These are phyloP conservation scores for Hemerocallis citrina DNA, from an alignment of 106 monocot genomes.

Conservation along the genomic window DNA sequence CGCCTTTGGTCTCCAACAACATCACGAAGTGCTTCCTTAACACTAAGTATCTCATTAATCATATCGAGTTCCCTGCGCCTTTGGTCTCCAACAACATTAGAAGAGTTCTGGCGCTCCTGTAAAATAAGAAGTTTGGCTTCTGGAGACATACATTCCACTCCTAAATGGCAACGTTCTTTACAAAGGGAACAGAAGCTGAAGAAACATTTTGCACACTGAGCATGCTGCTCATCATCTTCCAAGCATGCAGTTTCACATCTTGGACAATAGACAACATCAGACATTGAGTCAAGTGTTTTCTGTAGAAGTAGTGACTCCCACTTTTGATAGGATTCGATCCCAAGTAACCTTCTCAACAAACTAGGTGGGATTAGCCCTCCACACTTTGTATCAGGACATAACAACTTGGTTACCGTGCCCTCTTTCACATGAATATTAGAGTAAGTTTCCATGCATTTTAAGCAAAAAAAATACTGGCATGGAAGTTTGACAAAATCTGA, in stretches of 20 bases:
- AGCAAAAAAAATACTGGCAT: slow-evolving; percentile 80
- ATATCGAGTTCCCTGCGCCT: no score
- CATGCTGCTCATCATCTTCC: slow-evolving; percentile 82
- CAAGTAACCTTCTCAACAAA: slow-evolving; percentile 57
- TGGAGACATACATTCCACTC: slow-evolving; percentile 47
- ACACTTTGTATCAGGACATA: slow-evolving; percentile 71
- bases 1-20: slow-evolving; percentile 91
- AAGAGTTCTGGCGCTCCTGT: no score
- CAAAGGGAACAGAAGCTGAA: slow-evolving; percentile 95
- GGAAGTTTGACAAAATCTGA: slow-evolving; percentile 59
- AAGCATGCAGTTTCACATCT: slow-evolving; percentile 85
- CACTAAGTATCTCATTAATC: no score
- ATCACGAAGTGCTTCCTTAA: no score
- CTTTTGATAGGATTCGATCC: slow-evolving; percentile 43
- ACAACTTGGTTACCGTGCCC: slow-evolving; percentile 71
- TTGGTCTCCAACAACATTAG: no score
- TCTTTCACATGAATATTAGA: slow-evolving; percentile 71
- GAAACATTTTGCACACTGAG: slow-evolving; percentile 74
- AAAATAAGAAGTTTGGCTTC: slow-evolving; percentile 60
- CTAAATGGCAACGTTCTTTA: slow-evolving; percentile 65
- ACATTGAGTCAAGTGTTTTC: slow-evolving; percentile 71
- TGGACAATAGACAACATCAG: slow-evolving; percentile 86
- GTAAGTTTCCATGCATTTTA: slow-evolving; percentile 85
- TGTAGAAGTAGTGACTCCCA: slow-evolving; percentile 70
- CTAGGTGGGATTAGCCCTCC: slow-evolving; percentile 53